Evolutionary conservation across 306 rosid genomes (phyloP).

Genomic region (Carpinus fangiana): DNA sequence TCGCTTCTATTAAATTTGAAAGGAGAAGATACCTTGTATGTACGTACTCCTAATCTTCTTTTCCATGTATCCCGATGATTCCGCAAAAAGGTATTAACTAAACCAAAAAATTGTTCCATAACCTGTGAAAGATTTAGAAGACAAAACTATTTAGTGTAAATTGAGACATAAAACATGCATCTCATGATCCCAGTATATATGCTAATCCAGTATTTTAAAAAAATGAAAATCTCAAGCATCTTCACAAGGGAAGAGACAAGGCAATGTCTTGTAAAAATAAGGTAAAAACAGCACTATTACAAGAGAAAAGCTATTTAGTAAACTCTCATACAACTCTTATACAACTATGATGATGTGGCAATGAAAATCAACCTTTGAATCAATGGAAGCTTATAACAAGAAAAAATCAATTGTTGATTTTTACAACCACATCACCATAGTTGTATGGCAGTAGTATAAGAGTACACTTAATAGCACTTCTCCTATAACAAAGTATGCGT

Average conservation of each 20-base stretch:
- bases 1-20: slow-evolving; percentile 13
- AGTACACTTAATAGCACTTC: no score
- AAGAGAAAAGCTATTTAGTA: no score
- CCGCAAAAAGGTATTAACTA: slow-evolving; percentile 89
- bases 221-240: neutral
- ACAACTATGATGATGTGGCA: no score
- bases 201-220: neutral
- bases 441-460: no score
- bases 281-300: neutral
- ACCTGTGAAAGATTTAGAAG: slow-evolving; percentile 52
- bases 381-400: no score
- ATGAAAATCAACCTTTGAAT: no score
- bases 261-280: neutral
- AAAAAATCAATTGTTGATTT: no score
- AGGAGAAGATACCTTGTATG: slow-evolving; percentile 75
- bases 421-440: no score
- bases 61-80: slow-evolving; percentile 79
- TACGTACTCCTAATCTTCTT: slow-evolving; percentile 85
- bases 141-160: slow-evolving; percentile 2
- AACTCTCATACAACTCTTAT: no score
- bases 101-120: slow-evolving; percentile 92
- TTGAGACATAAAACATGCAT: slow-evolving; percentile 3
- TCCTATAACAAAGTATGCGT: neutral
- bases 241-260: neutral
- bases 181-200: neutral